Base-by-base conservation (phyloP, 2,329 filamentous ascomycete genomes). In the Hypocreales sp. region DNA sequence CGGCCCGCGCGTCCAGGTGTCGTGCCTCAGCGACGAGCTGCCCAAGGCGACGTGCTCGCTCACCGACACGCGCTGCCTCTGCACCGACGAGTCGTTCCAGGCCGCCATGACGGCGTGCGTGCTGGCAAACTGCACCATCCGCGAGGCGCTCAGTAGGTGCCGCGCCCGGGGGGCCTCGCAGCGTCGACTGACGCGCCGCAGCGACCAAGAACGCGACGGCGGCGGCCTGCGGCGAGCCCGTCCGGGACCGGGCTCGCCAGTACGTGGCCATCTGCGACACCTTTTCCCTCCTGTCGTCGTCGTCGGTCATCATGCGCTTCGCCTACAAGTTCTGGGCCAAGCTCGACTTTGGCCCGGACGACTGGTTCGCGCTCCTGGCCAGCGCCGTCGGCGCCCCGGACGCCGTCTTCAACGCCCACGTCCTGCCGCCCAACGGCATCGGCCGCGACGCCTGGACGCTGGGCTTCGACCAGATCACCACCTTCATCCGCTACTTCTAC, bases 371-470 rank as follows among this genome's bases (percentile, higher is more conserved):
- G 11, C 31, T 50, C 6, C 15, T 42, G 7, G 39, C 46, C 3
- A 31, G 48, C 13, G 5, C 44, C 11, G 17, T 35, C 3, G 47
- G 45, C 2, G 34, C 54, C 1, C 47, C 50, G 0, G 44, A 36
- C 13, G 42, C 45, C 1, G 34, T 50, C 2, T 40, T 58, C 27
- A 45, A 46, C 31, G 37, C 46, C 0, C 30, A 46, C n/a, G 46
- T 49, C 7, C 36, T 47, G 4, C 39, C 37, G 1, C 38, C 46
- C 17, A 49, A 58, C 27, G 65, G 64, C 2, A 43, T 67, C 7
- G 62, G 64, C 6, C 50, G 40, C 12, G 64, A 70, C 25, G 49
- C 67, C 11, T 69, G 64, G 64, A 63, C 59, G 0, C 33, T 69
- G 5, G 32, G 46, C 0, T 41, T 49, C 1, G 40, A 49, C 1